phyloP scores from a whole-genome alignment of 148 eudicot genomes.

The Nepenthes mirabilis region DNA sequence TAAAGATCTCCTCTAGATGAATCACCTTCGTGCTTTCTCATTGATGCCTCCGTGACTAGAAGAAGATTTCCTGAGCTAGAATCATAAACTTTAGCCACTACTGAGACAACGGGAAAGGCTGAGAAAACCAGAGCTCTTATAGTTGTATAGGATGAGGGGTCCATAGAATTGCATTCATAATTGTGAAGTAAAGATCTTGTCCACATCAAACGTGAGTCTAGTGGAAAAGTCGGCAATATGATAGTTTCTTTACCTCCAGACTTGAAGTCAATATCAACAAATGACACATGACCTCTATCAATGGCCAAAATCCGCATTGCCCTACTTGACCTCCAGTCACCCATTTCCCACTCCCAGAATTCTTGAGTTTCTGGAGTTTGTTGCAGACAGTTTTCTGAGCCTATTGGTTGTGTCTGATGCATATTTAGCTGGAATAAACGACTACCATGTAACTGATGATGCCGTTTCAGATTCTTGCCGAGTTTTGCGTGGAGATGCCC shows the following conservation, averaged over 20 bases:
- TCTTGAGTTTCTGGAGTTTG: constrained; percentile 22
- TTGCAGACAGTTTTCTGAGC: constrained; percentile 20
- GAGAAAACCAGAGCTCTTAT: constrained; percentile 81
- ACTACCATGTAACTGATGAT: constrained; percentile 29
- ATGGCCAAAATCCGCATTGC: constrained; percentile 72
- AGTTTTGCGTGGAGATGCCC: constrained; percentile 78
- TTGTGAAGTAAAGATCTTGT: constrained; percentile 25
- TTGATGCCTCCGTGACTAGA: constrained; percentile 46
- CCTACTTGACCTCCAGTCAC: constrained; percentile 83
- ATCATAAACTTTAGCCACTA: constrained; percentile 67
- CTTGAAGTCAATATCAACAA: constrained; percentile 55
- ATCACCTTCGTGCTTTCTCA: constrained; percentile 30
- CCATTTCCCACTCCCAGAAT: constrained; percentile 99
- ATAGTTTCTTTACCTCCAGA: constrained; percentile 39
- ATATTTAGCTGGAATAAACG: constrained; percentile 43
- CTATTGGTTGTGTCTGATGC: constrained; percentile 19
- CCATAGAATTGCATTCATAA: constrained; percentile 22
- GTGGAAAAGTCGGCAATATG: constrained; percentile 67
- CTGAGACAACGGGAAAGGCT: constrained; percentile 48
- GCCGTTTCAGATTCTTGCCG: constrained; percentile 78
- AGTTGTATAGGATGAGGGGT: constrained; percentile 27
- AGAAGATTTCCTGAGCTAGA: constrained; percentile 34
- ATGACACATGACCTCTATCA: constrained; percentile 75
- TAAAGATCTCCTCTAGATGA: constrained; percentile 46
- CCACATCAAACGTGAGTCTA: constrained; percentile 62